Percentiles rank a stretch among this genome's conserved stretches.
Conservation (phyloP, 768 basidiomycete genomes). For the Mycena sanguinolenta region DNA sequence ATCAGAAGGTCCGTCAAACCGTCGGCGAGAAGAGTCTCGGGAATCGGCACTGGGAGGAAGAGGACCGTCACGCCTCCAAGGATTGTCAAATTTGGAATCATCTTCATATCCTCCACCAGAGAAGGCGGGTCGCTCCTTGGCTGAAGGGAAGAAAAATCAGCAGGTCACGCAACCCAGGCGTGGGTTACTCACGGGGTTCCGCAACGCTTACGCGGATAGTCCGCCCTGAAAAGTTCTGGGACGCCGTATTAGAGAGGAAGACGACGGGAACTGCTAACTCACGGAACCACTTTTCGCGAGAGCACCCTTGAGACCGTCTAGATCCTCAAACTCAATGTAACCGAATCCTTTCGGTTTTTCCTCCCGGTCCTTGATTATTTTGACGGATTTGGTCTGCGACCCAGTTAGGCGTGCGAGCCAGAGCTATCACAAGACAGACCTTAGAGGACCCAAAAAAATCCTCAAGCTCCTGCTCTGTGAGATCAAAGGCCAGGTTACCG, state of each 20-base stretch:
- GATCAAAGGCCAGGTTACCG: constrained; percentile 95
- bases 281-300: constrained; percentile 80
- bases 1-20: constrained; percentile 69
- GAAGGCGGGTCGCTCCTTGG: constrained; percentile 79
- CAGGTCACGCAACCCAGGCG: constrained; percentile 13
- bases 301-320: constrained; percentile 89
- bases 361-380: constrained; percentile 93
- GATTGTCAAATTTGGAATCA: constrained; percentile 84
- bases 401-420: neutral
- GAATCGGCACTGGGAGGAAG: constrained; percentile 77
- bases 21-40: constrained; percentile 75
- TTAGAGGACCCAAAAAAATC: constrained; percentile 80
- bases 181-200: constrained; percentile 84
- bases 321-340: constrained; percentile 93
- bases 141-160: constrained; percentile 53
- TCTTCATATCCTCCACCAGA: constrained; percentile 68
- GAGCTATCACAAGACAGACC: constrained; percentile 53
- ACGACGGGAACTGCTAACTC: constrained; percentile 44
- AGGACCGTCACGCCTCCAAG: constrained; percentile 92
- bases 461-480: constrained; percentile 85
- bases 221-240: constrained; percentile 80
- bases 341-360: constrained; percentile 99
- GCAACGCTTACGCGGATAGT: constrained; percentile 93
- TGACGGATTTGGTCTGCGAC: constrained; percentile 81
- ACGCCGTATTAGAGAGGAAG: constrained; percentile 14